These are phyloP conservation scores for Phytophthora crassamura DNA, from an alignment of 352 stramenopile genomes.

Conservation along the genomic window DNA sequence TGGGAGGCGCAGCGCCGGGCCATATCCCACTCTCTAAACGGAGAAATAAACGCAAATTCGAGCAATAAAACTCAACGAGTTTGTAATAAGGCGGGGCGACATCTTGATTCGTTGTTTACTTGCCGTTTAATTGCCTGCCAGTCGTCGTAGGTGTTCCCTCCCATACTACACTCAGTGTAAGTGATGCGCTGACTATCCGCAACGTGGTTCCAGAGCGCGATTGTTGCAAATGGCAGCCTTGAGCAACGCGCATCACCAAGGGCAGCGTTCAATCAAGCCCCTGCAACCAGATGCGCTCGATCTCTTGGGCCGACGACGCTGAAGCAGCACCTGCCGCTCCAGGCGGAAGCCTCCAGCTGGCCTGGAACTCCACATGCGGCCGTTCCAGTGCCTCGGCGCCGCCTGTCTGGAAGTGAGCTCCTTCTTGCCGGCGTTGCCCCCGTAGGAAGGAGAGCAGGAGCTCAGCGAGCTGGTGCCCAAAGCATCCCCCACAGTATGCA, in stretches of 20 bases:
- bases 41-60: too few relatives aligned
- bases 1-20: background rate
- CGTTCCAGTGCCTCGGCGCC: conserved; percentile 13
- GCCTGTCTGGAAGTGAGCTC: conserved; percentile 4
- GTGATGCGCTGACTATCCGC: too few relatives aligned
- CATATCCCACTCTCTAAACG: conserved; percentile 11
- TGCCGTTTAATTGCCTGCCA: too few relatives aligned
- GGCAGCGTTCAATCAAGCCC: conserved; percentile 29
- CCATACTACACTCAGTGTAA: too few relatives aligned
- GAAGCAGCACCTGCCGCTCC: background rate
- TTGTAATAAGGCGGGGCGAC: too few relatives aligned
- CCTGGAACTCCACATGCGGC: background rate
- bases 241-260: conserved; percentile 29
- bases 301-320: background rate
- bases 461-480: conserved; percentile 1
- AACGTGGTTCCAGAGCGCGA: too few relatives aligned
- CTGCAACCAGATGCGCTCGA: background rate
- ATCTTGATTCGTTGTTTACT: too few relatives aligned
- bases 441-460: conserved; percentile 26
- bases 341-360: conserved; percentile 7
- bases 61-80: too few relatives aligned
- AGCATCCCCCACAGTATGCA: background rate
- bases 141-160: too few relatives aligned
- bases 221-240: background rate
- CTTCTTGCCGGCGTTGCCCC: background rate